These are phyloP conservation scores for Penstemon eatonii DNA, from an alignment of 257 asterid genomes.

Conservation along the genomic window DNA sequence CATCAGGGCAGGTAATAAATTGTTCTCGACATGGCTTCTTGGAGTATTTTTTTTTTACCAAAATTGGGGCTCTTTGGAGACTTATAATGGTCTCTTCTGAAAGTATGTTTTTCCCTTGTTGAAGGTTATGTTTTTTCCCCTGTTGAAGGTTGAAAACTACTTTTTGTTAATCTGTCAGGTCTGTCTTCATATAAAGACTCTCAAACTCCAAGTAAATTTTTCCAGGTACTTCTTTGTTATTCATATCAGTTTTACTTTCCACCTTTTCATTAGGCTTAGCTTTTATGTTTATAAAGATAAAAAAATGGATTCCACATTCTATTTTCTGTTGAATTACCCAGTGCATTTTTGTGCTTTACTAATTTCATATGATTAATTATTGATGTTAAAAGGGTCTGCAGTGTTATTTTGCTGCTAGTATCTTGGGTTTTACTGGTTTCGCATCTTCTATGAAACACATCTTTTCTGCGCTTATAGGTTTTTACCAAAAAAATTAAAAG, in stretches of 20 bases:
- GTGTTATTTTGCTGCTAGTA: slow-evolving; percentile 1
- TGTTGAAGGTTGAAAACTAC: slow-evolving; percentile 10
- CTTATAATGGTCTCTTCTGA: slow-evolving; percentile 12
- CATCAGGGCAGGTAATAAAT: slow-evolving; percentile 80
- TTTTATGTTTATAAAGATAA: neutral
- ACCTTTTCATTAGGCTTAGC: slow-evolving; percentile 7
- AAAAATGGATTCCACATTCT: neutral
- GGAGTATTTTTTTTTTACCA: slow-evolving; percentile 6
- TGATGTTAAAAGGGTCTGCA: neutral
- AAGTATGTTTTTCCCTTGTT: neutral
- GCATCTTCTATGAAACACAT: neutral
- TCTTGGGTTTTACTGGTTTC: neutral
- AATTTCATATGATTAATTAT: slow-evolving; percentile 3
- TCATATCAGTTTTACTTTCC: slow-evolving; percentile 14
- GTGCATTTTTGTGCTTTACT: slow-evolving; percentile 1
- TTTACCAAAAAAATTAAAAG: slow-evolving; percentile 9
- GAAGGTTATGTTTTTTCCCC: neutral
- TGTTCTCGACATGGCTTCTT: slow-evolving; percentile 10
- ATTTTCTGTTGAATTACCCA: slow-evolving; percentile 8
- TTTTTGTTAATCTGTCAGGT: slow-evolving; percentile 55
- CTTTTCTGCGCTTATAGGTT: slow-evolving; percentile 14
- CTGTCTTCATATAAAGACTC: slow-evolving; percentile 73
- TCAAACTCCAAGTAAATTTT: slow-evolving; percentile 50
- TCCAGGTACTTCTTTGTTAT: slow-evolving; percentile 47
- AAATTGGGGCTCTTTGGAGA: neutral